Conservation (phyloP, 2,329 filamentous ascomycete genomes). For the Tolypocladium nubicola region DNA sequence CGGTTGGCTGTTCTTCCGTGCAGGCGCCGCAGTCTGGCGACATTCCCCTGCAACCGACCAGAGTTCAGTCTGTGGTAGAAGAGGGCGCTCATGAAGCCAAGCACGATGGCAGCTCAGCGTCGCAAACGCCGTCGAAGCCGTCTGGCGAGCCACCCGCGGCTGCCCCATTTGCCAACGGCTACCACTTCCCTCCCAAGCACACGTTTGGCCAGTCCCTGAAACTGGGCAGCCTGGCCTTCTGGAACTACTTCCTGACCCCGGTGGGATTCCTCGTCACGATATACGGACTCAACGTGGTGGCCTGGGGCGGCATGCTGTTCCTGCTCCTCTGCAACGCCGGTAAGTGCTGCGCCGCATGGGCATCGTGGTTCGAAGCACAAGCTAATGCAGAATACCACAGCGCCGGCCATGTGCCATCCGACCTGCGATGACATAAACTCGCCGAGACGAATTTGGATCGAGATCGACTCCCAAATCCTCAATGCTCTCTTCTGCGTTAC, state of each 20-base stretch:
- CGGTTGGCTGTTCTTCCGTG: constrained; percentile 8
- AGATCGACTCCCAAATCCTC: constrained; percentile 68
- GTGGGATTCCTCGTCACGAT: constrained; percentile 67
- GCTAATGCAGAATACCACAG: constrained; percentile 8
- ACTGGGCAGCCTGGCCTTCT: constrained; percentile 51
- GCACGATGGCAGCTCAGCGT: constrained; percentile 7
- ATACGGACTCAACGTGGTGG: constrained; percentile 74
- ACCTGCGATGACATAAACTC: constrained; percentile 64
- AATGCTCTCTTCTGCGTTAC: constrained; percentile 82
- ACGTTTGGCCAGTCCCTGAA: constrained; percentile 47
- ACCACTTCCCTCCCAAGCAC: constrained; percentile 53
- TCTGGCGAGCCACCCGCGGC: constrained; percentile 16
- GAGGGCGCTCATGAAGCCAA: constrained; percentile 1
- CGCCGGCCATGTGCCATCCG: constrained; percentile 62
- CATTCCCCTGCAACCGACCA: not conserved
- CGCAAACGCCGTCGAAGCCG: constrained; percentile 8
- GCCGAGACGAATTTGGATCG: constrained; percentile 73
- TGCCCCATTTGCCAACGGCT: constrained; percentile 48
- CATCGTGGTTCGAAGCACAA: not conserved
- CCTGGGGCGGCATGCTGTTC: constrained; percentile 89
- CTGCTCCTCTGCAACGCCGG: constrained; percentile 64
- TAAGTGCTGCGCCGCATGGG: constrained; percentile 4
- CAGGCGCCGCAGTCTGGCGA: not conserved
- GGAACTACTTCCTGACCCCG: constrained; percentile 64
- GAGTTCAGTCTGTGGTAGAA: not conserved